These are phyloP conservation scores for Suillus americanus DNA, from an alignment of 768 basidiomycete genomes.

Conservation along the genomic window DNA sequence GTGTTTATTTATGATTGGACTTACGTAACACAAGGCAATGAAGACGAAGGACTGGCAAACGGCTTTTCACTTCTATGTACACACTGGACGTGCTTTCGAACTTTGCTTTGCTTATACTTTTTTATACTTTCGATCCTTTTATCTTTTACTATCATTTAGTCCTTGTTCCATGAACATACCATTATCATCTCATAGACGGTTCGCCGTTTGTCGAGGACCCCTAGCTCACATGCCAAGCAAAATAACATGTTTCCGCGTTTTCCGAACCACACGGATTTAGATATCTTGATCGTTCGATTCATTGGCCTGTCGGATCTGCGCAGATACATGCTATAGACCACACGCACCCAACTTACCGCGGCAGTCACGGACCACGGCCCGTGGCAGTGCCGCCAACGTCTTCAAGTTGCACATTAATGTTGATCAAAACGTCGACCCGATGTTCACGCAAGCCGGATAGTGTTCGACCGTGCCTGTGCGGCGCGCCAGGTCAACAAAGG, in stretches of 20 bases:
- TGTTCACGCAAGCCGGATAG: not conserved
- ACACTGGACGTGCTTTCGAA: constrained; percentile 14
- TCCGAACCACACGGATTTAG: not conserved
- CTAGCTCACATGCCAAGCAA: constrained; percentile 17
- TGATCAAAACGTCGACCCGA: not conserved
- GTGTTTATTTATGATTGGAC: constrained; percentile 24
- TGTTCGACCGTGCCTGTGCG: not conserved
- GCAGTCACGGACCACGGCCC: not conserved
- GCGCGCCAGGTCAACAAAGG: not conserved
- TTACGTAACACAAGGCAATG: constrained; percentile 10
- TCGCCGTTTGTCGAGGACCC: constrained; percentile 8
- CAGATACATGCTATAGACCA: not conserved
- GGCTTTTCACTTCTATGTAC: constrained; percentile 30
- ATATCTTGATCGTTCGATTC: not conserved
- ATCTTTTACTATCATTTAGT: constrained; percentile 27
- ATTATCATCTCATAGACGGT: not conserved
- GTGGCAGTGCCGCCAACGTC: no score
- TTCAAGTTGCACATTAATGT: no score
- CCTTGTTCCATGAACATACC: constrained; percentile 18
- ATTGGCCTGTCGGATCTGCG: not conserved
- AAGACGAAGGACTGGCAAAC: constrained; percentile 19
- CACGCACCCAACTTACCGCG: not conserved
- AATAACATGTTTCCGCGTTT: not conserved
- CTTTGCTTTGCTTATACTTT: constrained; percentile 5
- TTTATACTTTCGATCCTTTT: constrained; percentile 9